Conservation (phyloP, 2,329 filamentous ascomycete genomes). For the Cercospora sp. region DNA sequence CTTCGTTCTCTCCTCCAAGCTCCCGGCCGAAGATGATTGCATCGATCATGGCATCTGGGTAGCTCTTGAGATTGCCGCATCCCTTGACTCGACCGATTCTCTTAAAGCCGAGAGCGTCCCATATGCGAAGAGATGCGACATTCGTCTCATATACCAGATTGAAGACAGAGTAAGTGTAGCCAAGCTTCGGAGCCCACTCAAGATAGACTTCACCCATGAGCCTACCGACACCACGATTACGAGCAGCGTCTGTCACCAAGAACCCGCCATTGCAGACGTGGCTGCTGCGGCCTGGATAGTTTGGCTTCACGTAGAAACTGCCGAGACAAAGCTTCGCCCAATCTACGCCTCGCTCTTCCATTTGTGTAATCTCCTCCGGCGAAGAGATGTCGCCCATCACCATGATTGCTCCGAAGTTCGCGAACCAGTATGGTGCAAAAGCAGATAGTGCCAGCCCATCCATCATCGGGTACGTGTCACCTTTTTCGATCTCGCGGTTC, state of each 20-base stretch:
- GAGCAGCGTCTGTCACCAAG: conserved; percentile 50
- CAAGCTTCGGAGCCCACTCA: conserved; percentile 58
- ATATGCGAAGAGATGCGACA: conserved; percentile 83
- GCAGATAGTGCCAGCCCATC: conserved; percentile 71
- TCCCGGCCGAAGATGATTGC: conserved; percentile 64
- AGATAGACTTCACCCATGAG: conserved; percentile 56
- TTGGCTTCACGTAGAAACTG: conserved; percentile 92
- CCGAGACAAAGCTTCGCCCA: conserved; percentile 82
- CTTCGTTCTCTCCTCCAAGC: conserved; percentile 65
- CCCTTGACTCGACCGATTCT: conserved; percentile 75
- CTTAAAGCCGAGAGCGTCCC: conserved; percentile 91
- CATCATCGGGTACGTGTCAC: conserved; percentile 88
- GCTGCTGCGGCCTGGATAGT: conserved; percentile 86
- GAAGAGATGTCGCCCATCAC: conserved; percentile 72
- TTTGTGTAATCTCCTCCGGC: conserved; percentile 53
- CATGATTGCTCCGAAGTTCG: conserved; percentile 87
- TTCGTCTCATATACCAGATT: conserved; percentile 95
- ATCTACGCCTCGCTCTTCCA: conserved; percentile 55
- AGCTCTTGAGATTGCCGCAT: conserved; percentile 52
- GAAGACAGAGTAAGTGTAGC: conserved; percentile 90
- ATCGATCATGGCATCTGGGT: conserved; percentile 50
- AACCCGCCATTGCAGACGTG: conserved; percentile 75
- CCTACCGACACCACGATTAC: conserved; percentile 53
- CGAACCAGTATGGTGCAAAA: conserved; percentile 86
- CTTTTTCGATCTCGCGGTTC: conserved; percentile 87